These are phyloP conservation scores for Penicillium olsonii DNA, from an alignment of 2,329 filamentous ascomycete species.

Conservation along the genomic window DNA sequence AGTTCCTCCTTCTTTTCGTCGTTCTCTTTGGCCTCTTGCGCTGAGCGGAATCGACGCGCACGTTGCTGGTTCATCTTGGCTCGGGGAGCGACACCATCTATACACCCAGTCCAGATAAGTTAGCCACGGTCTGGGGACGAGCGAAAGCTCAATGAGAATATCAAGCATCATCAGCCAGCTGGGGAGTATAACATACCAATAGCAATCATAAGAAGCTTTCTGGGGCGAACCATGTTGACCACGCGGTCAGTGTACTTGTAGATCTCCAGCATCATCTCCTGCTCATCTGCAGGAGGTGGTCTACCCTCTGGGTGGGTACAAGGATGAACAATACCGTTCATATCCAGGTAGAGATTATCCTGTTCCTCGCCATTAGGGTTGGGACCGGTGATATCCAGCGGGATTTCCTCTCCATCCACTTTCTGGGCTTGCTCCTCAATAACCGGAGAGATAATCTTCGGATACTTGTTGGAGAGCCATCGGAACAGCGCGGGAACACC, in stretches of 20 bases:
- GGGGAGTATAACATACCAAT: constrained; percentile 61
- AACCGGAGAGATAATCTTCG: constrained; percentile 92
- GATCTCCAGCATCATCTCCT: constrained; percentile 99
- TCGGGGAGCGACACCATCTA: constrained; percentile 93
- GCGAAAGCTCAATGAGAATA: no score
- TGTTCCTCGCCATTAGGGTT: constrained; percentile 98
- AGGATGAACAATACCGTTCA: constrained; percentile 99
- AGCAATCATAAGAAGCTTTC: constrained; percentile 95
- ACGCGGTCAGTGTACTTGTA: constrained; percentile 99
- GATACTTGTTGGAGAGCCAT: constrained; percentile 96
- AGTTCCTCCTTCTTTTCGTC: constrained; percentile 88
- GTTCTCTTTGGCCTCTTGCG: constrained; percentile 91
- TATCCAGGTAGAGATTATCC: constrained; percentile 96
- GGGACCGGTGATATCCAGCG: constrained; percentile 77
- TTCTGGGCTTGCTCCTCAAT: constrained; percentile 80
- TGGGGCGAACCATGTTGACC: constrained; percentile 95
- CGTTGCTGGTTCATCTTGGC: constrained; percentile 99
- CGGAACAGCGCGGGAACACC: constrained; percentile 93
- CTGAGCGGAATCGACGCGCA: constrained; percentile 89
- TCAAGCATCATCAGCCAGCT: background rate
- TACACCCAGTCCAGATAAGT: background rate
- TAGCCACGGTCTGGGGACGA: background rate
- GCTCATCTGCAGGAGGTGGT: constrained; percentile 87
- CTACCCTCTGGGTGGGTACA: constrained; percentile 96
- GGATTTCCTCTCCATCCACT: constrained; percentile 81